Base-by-base conservation (phyloP, 768 basidiomycete genomes). In the Artomyces pyxidatus region DNA sequence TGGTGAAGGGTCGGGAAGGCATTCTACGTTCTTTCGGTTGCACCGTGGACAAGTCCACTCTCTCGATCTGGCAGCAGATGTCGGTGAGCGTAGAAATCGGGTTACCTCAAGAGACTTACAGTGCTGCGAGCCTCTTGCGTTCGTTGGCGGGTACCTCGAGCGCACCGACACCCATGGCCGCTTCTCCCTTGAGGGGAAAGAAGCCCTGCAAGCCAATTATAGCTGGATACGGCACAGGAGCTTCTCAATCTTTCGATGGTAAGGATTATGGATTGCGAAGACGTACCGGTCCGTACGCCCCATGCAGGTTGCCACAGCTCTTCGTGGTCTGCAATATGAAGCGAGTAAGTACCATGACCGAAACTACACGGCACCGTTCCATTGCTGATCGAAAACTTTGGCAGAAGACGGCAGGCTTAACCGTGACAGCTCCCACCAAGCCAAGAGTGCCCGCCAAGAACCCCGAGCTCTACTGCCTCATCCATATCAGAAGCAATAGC, bases 281-380 rank as follows among this genome's bases (percentile, higher is more conserved):
- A 60, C 74, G 53, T 50, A 87, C 88, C 93, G 48, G 94, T 98
- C 54, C 95, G 79, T 17, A 98, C 88, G 48, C 95, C 95, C 95
- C 95, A 98, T 22, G 92, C 91, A 30, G 95, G 95, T 65, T 97
- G 93, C 95, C 95, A 98, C 27, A 89, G 74, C 58, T 97, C 95
- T 66, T 93, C 90, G 57, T 97, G 93, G 71, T 95, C 87, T 90
- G 58, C 37, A n/a, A n/a, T n/a, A n/a, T n/a, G n/a, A n/a, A n/a
- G n/a, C n/a, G n/a, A n/a, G n/a, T n/a, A n/a, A n/a, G n/a, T n/a
- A n/a, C n/a, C n/a, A n/a, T n/a, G n/a, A n/a, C n/a, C n/a, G n/a
- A n/a, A n/a, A n/a, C n/a, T n/a, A n/a, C n/a, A n/a, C n/a, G n/a
- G n/a, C n/a, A n/a, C n/a, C n/a, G n/a, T n/a, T n/a, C n/a, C n/a